Percentiles rank a stretch among this genome's conserved stretches.
Evolutionary conservation across 1,284 basidiomycete genomes (phyloP).

Genomic region (Cryptococcus hybrid): DNA sequence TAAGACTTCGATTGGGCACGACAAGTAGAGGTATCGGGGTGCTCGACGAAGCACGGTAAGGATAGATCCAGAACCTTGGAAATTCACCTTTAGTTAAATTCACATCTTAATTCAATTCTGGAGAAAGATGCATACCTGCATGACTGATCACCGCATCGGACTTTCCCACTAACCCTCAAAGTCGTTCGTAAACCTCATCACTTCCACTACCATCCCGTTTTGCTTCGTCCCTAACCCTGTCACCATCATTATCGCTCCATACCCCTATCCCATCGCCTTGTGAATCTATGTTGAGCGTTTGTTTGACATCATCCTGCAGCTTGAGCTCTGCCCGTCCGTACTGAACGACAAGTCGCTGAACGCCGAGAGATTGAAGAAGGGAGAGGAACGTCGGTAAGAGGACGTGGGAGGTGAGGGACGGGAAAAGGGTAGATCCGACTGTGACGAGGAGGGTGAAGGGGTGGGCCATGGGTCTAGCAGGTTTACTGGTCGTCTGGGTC

Average conservation of each 20-base stretch:
- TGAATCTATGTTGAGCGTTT: not conserved
- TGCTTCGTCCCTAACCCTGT: constrained; percentile 51
- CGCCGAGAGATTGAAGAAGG: constrained; percentile 58
- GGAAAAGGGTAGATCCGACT: constrained; percentile 85
- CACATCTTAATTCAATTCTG: not conserved
- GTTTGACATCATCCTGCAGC: too few relatives aligned
- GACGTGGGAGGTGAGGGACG: constrained; percentile 64
- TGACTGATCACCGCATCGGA: constrained; percentile 86
- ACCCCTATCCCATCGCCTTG: constrained; percentile 13
- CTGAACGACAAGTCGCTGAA: constrained; percentile 65
- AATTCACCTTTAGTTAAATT: not conserved
- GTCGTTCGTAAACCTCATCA: constrained; percentile 70
- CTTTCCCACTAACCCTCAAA: constrained; percentile 62
- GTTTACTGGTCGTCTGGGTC: too few relatives aligned
- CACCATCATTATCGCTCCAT: too few relatives aligned
- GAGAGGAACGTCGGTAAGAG: constrained; percentile 61
- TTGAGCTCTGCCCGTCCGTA: constrained; percentile 58
- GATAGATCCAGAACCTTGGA: constrained; percentile 89
- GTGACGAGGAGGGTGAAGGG: constrained; percentile 64
- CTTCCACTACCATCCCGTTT: constrained; percentile 52
- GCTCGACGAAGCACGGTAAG: constrained; percentile 71
- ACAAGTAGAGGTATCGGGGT: constrained; percentile 73
- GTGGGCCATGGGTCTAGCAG: too few relatives aligned
- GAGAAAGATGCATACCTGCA: constrained; percentile 63
- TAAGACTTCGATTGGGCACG: constrained; percentile 81